Evolutionary conservation across 163 green algal genomes (phyloP).

Genomic region (Scenedesmus sp.): DNA sequence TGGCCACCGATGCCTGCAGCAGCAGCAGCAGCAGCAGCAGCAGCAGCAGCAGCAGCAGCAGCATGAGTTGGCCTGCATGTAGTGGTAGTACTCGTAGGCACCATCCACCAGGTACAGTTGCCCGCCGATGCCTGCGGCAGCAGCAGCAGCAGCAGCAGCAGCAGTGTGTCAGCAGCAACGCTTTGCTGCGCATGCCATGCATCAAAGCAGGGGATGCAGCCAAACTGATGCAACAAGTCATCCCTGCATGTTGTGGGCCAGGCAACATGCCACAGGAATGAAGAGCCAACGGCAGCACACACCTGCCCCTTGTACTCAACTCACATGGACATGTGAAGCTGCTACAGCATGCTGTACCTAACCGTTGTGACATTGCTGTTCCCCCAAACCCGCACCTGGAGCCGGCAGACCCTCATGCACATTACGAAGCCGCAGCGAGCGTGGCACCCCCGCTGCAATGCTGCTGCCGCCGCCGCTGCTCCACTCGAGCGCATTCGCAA

Average conservation of each 20-base stretch:
- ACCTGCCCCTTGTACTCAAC: too few relatives aligned
- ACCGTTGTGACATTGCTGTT: background rate
- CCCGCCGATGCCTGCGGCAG: slow-evolving; percentile 46
- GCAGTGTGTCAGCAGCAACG: background rate
- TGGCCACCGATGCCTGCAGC: slow-evolving; percentile 51
- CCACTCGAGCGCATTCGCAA: slow-evolving; percentile 70
- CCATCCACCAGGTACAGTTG: slow-evolving; percentile 68
- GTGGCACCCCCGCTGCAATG: background rate
- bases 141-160: background rate
- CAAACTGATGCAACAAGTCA: too few relatives aligned
- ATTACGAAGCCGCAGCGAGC: slow-evolving; percentile 66
- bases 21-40: slow-evolving; percentile 6
- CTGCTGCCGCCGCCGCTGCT: background rate
- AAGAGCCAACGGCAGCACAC: background rate
- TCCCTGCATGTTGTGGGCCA: background rate
- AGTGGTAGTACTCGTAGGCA: slow-evolving; percentile 90
- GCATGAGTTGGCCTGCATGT: slow-evolving; percentile 70
- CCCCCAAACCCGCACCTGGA: slow-evolving; percentile 46
- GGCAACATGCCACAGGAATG: background rate
- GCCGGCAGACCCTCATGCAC: slow-evolving; percentile 79
- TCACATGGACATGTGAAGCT: background rate
- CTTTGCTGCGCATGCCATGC: background rate
- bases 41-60: background rate
- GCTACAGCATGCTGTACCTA: too few relatives aligned
- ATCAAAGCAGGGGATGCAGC: background rate